A percentile compares a stretch with the other conserved stretches of the same genome.
Evolutionary conservation across 495 filamentous ascomycete genomes (phyloP).

Genomic region (Penicillium alfredii): DNA sequence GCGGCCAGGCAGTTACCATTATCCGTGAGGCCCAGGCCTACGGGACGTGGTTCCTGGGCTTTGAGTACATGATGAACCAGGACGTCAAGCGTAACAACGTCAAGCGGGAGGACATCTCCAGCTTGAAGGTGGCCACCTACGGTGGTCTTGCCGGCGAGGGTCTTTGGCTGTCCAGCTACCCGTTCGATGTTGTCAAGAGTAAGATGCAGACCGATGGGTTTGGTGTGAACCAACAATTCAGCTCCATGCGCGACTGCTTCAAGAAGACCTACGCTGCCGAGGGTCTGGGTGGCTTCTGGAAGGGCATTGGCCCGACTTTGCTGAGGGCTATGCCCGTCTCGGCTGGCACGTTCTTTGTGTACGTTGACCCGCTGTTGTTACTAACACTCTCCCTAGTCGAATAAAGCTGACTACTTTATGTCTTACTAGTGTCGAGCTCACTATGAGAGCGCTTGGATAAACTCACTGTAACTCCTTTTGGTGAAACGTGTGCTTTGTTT

Average conservation of each 20-base stretch:
- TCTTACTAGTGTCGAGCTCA: constrained; percentile 35
- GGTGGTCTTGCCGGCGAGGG: constrained; percentile 91
- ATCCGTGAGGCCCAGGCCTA: constrained; percentile 91
- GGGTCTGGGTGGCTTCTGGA: constrained; percentile 87
- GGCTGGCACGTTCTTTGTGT: constrained; percentile 90
- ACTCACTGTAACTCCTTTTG: constrained; percentile 3
- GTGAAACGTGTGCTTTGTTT: constrained; percentile 14
- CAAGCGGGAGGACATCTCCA: constrained; percentile 67
- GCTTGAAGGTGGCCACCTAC: constrained; percentile 82
- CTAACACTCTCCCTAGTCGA: no score
- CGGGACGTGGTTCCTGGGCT: constrained; percentile 89
- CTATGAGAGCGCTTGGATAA: constrained; percentile 44
- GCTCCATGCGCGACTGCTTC: constrained; percentile 85
- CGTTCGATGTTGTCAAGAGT: constrained; percentile 95
- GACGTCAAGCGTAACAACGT: constrained; percentile 72
- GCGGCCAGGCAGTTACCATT: constrained; percentile 79
- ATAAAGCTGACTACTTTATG: constrained; percentile 8
- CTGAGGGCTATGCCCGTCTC: constrained; percentile 96
- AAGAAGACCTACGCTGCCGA: constrained; percentile 71
- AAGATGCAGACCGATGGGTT: constrained; percentile 99
- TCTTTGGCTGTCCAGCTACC: constrained; percentile 88
- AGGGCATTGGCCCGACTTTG: constrained; percentile 88
- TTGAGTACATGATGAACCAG: constrained; percentile 92
- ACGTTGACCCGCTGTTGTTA: constrained; percentile 16
- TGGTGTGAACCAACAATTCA: constrained; percentile 60